A percentile compares a stretch with the other conserved stretches of the same genome.
phyloP scores from a whole-genome alignment of 768 basidiomycete genomes.

The Calocybe indica region DNA sequence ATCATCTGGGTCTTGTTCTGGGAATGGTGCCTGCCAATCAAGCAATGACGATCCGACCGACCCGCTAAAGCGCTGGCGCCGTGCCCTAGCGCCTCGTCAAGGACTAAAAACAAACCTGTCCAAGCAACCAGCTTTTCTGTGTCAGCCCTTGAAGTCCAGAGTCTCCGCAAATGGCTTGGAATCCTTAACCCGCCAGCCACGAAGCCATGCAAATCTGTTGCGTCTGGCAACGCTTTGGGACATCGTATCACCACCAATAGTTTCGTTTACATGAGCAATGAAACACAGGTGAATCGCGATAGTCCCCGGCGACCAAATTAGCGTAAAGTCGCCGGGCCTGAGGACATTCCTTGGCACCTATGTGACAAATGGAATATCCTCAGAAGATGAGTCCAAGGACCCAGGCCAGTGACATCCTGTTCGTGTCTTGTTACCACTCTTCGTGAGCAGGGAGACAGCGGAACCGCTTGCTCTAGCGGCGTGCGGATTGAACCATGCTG shows the following conservation, averaged over 20 bases:
- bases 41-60: conserved; percentile 2
- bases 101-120: conserved; percentile 1
- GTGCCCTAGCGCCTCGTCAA: conserved; percentile 21
- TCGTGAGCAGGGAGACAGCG: conserved; percentile 1
- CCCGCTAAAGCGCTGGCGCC: conserved; percentile 10
- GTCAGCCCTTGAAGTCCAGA: conserved; percentile 16
- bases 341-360: conserved; percentile 17
- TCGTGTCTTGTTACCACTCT: conserved; percentile 23
- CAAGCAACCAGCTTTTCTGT: conserved; percentile 23
- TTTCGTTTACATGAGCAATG: conserved; percentile 7
- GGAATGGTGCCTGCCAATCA: conserved; percentile 3
- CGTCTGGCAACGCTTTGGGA: conserved; percentile 46
- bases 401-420: conserved; percentile 33
- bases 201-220: conserved; percentile 52
- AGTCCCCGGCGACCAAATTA: conserved; percentile 48
- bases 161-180: conserved; percentile 1
- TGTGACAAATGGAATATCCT: conserved; percentile 14
- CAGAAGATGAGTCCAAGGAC: conserved; percentile 39
- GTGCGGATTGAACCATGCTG: conserved; percentile 10
- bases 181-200: conserved; percentile 20
- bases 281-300: conserved; percentile 19
- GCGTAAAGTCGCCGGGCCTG: conserved; percentile 50
- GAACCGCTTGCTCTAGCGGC: conserved; percentile 3
- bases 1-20: neutral
- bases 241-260: conserved; percentile 22